phyloP scores from a whole-genome alignment of 192 early-diverging fungal genomes.

The Coemansia sp. region DNA sequence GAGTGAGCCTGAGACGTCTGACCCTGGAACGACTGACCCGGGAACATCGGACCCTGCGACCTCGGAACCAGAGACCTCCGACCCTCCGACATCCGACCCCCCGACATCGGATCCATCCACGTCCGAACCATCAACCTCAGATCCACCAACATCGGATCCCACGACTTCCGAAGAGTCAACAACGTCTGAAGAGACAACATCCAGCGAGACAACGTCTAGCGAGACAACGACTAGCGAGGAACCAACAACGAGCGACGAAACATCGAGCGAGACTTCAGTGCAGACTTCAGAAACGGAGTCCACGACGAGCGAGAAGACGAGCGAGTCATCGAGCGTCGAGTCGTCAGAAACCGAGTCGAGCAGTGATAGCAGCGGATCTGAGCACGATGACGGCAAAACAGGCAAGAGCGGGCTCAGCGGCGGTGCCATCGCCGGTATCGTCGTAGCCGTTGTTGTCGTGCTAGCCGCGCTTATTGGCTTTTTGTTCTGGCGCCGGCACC shows the following conservation, averaged over 20 bases:
- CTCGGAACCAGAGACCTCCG: not conserved
- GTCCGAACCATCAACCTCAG: not conserved
- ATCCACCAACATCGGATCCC: not conserved
- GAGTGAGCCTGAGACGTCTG: no score
- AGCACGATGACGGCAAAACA: not conserved
- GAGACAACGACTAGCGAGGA: constrained; percentile 1
- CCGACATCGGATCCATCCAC: not conserved
- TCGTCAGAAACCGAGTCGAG: not conserved
- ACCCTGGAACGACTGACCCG: not conserved
- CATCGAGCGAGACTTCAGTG: not conserved
- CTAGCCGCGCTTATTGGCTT: constrained; percentile 17
- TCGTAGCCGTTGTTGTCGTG: constrained; percentile 22
- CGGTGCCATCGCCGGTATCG: constrained; percentile 47
- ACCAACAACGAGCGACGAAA: not conserved
- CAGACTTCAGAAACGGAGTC: not conserved
- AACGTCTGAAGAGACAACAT: not conserved
- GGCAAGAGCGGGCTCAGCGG: constrained; percentile 28
- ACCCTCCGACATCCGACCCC: not conserved
- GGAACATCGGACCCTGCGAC: not conserved
- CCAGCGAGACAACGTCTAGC: not conserved
- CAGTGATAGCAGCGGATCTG: not conserved
- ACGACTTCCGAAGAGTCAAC: not conserved
- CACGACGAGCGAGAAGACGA: not conserved
- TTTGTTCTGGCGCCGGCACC: constrained; percentile 40
- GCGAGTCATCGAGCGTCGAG: not conserved